Base-by-base conservation (phyloP, 306 rosid genomes). In the Cicer pinnatifidum region DNA sequence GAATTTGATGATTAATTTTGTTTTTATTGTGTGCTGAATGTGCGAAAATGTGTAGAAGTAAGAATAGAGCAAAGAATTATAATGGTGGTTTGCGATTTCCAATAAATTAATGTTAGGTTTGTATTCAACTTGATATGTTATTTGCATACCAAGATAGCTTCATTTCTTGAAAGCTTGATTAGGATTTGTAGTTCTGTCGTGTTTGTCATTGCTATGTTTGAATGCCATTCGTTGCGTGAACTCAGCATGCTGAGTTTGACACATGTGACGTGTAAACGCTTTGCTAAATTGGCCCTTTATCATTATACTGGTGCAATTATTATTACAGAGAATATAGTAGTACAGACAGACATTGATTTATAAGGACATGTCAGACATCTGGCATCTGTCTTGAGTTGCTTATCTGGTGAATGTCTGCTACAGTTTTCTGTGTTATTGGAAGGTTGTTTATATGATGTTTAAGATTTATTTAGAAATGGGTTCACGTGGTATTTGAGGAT, bases 11-110 rank as follows among this genome's bases (percentile, higher is more conserved):
- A 9, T 61, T 50, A 28, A 37, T 46, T 44, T 50, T 52, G 38
- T 68, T 50, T 20, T 17, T 38, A 51, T 12, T 60, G 10, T 44
- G 7, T 19, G 48, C 6, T 37, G 64, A 70, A 23, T 75, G 8
- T 44, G 65, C 6, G n/a, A 39, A 46, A 56, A 72, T 64, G 58
- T 71, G 73, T 57, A 66, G 72, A 41, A 69, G 76, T 63, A 68
- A 68, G 58, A 16, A 48, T 58, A 62, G 75, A 15, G 78, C 37
- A 15, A 51, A 23, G 75, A 70, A 54, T 64, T 60, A 20, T 57
- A 7, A 28, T 56, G 47, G 23, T 53, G 64, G 17, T 59, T 61
- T 20, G 39, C 41, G 48, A 67, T 73, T 61, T 50, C 11, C 37
- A 20, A 9, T 10, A 56, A 10, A 7, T 46, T 37, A 47, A 59